Conservation (phyloP, 202 grass and related monocot species). For the Musa balbisiana region DNA sequence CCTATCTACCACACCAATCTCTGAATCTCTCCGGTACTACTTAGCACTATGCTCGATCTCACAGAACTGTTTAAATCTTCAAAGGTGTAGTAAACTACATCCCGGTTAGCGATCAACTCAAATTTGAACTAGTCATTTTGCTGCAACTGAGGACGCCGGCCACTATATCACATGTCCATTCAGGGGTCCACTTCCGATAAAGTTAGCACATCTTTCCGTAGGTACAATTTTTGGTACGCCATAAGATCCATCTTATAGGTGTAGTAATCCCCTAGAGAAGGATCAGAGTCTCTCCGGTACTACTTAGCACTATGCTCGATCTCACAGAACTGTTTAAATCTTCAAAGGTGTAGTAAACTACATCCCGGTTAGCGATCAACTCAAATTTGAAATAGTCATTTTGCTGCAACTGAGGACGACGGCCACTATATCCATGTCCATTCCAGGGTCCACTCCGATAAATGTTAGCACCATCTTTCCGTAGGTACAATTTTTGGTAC, state of each 20-base stretch:
- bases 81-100: conserved; percentile 10
- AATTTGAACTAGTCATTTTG: conserved; percentile 14
- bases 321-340: not conserved
- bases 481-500: conserved; percentile 7
- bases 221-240: conserved; percentile 19
- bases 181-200: conserved; percentile 32
- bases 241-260: conserved; percentile 19
- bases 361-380: not conserved
- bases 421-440: conserved; percentile 24
- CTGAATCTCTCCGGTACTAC: not conserved
- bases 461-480: not conserved
- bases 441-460: conserved; percentile 35
- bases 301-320: conserved; percentile 21
- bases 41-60: conserved; percentile 22
- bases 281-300: not conserved
- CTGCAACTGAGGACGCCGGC: conserved; percentile 28
- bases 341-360: conserved; percentile 5
- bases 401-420: conserved; percentile 22
- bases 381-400: conserved; percentile 13
- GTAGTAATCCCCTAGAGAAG: conserved; percentile 18
- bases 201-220: not conserved
- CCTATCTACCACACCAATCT: conserved; percentile 12
- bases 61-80: not conserved
- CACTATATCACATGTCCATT: conserved; percentile 26
- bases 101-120: not conserved